phyloP scores from a whole-genome alignment of 2,329 filamentous ascomycete species.

The Mycogone perniciosa region DNA sequence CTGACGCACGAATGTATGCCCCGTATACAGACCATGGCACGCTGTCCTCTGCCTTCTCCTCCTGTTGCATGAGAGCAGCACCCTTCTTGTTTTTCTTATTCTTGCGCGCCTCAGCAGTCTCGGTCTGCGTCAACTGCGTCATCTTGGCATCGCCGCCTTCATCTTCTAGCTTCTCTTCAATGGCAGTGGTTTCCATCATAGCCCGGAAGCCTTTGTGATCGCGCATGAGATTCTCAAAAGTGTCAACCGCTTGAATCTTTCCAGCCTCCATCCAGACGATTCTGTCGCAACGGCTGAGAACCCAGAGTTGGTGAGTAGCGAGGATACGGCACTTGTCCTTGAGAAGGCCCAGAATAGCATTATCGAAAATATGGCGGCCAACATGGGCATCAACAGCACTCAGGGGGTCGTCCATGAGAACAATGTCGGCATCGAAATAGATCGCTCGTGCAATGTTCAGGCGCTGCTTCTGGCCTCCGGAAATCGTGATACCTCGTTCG shows the following conservation, averaged over 20 bases:
- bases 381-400: slow-evolving; percentile 66
- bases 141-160: slow-evolving; percentile 37
- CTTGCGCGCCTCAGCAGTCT: slow-evolving; percentile 37
- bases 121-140: slow-evolving; percentile 37
- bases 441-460: slow-evolving; percentile 85
- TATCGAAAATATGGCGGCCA: slow-evolving; percentile 77
- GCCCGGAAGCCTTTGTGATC: slow-evolving; percentile 71
- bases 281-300: slow-evolving; percentile 81
- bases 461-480: slow-evolving; percentile 90
- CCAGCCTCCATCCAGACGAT: slow-evolving; percentile 92
- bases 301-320: slow-evolving; percentile 92
- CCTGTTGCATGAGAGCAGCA: slow-evolving; percentile 62
- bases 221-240: slow-evolving; percentile 80
- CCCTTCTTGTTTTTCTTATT: slow-evolving; percentile 54
- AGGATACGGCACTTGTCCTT: slow-evolving; percentile 85
- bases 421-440: slow-evolving; percentile 61
- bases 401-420: slow-evolving; percentile 64
- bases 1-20: slow-evolving; percentile 70
- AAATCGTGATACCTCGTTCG: slow-evolving; percentile 90
- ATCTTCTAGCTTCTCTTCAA: slow-evolving; percentile 55
- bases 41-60: slow-evolving; percentile 64
- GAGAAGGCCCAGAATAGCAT: slow-evolving; percentile 83
- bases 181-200: slow-evolving; percentile 78
- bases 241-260: slow-evolving; percentile 76
- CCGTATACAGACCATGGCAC: slow-evolving; percentile 76